These are phyloP conservation scores for Beauveria australis DNA, from an alignment of 2,329 filamentous ascomycete genomes.

Conservation along the genomic window DNA sequence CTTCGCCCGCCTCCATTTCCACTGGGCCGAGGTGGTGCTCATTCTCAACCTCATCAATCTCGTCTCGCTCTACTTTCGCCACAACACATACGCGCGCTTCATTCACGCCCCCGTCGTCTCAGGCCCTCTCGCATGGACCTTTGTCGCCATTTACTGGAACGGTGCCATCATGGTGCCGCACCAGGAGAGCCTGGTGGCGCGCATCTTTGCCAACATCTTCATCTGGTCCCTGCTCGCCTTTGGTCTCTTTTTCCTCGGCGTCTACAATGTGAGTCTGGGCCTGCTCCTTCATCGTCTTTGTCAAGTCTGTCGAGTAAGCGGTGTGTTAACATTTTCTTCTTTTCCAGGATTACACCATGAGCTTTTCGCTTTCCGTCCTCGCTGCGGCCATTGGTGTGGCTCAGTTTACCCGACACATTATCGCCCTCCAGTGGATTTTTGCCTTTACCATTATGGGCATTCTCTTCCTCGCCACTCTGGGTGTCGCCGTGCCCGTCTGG, in stretches of 20 bases:
- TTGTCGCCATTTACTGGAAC: conserved; percentile 82
- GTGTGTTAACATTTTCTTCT: background rate
- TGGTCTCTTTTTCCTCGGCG: conserved; percentile 65
- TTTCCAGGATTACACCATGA: conserved; percentile 60
- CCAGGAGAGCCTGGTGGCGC: conserved; percentile 56
- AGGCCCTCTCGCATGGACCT: conserved; percentile 74
- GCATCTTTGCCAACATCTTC: conserved; percentile 77
- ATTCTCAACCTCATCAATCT: conserved; percentile 79
- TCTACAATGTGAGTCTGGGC: conserved; percentile 52
- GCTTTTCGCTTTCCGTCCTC: conserved; percentile 68
- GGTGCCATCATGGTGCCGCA: conserved; percentile 75
- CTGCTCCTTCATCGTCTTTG: no score
- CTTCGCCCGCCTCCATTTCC: conserved; percentile 69
- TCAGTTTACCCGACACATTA: conserved; percentile 63
- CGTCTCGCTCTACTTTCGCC: conserved; percentile 69
- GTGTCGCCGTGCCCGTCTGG: conserved; percentile 56
- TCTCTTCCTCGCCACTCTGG: conserved; percentile 60
- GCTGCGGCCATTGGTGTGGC: conserved; percentile 67
- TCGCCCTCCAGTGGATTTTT: conserved; percentile 89
- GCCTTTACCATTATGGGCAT: conserved; percentile 74
- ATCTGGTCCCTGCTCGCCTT: conserved; percentile 78
- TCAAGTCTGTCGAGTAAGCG: background rate
- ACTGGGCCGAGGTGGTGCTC: conserved; percentile 67
- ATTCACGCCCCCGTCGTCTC: conserved; percentile 71
- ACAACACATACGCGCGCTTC: conserved; percentile 60